phyloP scores from a whole-genome alignment of 495 filamentous ascomycete species.

The Hypoxylon rickii region DNA sequence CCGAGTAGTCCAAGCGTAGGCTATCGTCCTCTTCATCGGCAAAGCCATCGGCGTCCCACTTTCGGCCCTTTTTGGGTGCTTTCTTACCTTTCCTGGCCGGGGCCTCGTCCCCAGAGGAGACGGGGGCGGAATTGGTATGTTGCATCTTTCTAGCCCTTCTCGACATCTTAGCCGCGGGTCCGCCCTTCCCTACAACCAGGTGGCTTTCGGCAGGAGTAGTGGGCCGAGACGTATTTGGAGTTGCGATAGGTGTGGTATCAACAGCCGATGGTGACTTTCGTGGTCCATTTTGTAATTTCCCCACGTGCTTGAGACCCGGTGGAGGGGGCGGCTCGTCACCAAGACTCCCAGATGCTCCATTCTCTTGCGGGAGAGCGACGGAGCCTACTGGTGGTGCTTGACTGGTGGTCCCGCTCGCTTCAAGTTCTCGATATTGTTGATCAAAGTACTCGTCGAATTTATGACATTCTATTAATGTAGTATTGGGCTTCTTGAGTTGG shows the following conservation, averaged over 20 bases:
- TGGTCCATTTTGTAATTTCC: conserved; percentile 29
- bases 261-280: conserved; percentile 54
- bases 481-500: conserved; percentile 80
- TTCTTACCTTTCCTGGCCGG: conserved; percentile 60
- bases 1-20: conserved; percentile 84
- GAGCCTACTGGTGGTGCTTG: conserved; percentile 37
- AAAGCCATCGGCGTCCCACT: conserved; percentile 87
- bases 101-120: conserved; percentile 83
- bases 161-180: conserved; percentile 74
- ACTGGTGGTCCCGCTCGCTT: conserved; percentile 49
- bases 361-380: conserved; percentile 51
- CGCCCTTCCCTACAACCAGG: conserved; percentile 70
- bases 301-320: conserved; percentile 42
- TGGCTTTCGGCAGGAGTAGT: conserved; percentile 67
- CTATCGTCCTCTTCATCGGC: conserved; percentile 82
- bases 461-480: conserved; percentile 72
- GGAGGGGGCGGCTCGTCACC: conserved; percentile 52
- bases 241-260: conserved; percentile 66
- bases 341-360: conserved; percentile 35
- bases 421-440: conserved; percentile 84
- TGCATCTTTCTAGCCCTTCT: conserved; percentile 81
- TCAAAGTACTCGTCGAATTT: conserved; percentile 93
- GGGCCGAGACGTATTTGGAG: conserved; percentile 81
- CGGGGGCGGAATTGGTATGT: conserved; percentile 62
- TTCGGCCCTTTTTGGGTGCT: conserved; percentile 79